Evolutionary conservation across 306 rosid genomes (phyloP), one percentile per base, ranked within the genome.

Genomic region (Prunus salicina): DNA sequence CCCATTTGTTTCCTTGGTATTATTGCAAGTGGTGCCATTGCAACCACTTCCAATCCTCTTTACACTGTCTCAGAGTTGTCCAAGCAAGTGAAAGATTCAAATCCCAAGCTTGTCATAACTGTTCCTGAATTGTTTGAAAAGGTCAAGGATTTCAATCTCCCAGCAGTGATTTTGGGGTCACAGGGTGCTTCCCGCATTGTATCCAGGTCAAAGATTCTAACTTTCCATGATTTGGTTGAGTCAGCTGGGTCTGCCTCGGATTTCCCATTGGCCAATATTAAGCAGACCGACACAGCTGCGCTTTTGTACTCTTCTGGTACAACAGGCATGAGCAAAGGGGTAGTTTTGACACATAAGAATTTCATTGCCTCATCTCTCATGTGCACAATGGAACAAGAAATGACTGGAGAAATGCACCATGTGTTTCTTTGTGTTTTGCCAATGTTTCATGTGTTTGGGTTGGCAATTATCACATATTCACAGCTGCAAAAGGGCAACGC

Each of bases 251-350:
- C 83, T n/a, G 51, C 56, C 15, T 77, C 89, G 2, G 91, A 89
- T 19, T 88, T 95, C 3, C 97, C 96, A 9, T 6, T 18, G 0
- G 67, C 49, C 0, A 32, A 63, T 0, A 55, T 92, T 2, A 83
- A 79, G 52, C 98, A 87, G 78, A 84, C 45, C 10, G 98, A 95
- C 25, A 88, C 91, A 12, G 98, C 97, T 51, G 90, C 64, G 63
- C 85, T 95, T 49, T 51, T 95, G 79, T 95, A 95, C 78, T 95
- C 98, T 0, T 94, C 97, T 0, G 98, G 98, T 0, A 94, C 98
- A 4, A 94, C 96, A 1, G 97, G 98, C 0, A 50, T 79, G 6
- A 90, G 97, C 84, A 94, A 94, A 81, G 98, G 98, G 10, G 98
- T 90, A 50, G 58, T 92, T 55, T 76, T 94, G 20, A 85, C 92